Evolutionary conservation across 164 flowering plant genomes (phyloP), one percentile per base, ranked within the genome.

Genomic region (Vitis riparia): DNA sequence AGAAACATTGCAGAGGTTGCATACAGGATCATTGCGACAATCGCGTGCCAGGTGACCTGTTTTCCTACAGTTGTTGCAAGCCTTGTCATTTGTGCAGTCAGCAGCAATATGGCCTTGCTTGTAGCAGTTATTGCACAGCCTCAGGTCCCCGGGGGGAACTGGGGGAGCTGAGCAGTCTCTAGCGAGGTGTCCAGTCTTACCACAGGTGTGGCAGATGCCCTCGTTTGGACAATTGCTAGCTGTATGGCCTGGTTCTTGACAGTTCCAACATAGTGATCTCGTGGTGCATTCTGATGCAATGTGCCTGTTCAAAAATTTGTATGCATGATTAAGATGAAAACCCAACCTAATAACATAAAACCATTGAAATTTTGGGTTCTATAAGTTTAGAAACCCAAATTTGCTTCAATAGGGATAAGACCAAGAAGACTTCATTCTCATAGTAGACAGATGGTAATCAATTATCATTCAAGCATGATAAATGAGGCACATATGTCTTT

Each of bases 11-110:
- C 88, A 87, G 32, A 78, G 23, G 77, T 85, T 85, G 83, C 88
- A 85, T 61, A 85, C 78, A 30, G 91, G 91, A 5, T 85, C 88
- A 48, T 85, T 74, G 11, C 66, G 74, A 51, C 90, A 87, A 19
- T 85, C 87, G 8, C 87, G 82, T 27, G 88, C 88, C 55, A 85
- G 27, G 71, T 87, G 91, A n/a, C 91, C 88, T 0, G 91, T 84
- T 74, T 83, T 85, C 80, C 91, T 74, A 58, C 94, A 89, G 72
- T 90, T 88, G 74, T 87, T 90, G 86, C 94, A 90, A 55, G 92
- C 92, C 73, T 85, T 88, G 16, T 88, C 94, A 74, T 90, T 88
- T 5, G 88, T 88, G 57, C 94, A 84, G 15, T 85, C 88, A 27
- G 76, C 88, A 14, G 92, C 89, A 12, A 84, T 67, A 71, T 88